A percentile compares a stretch with the other conserved stretches of the same genome.
These are phyloP conservation scores for Tolypocladium guangdongense DNA, from an alignment of 2,329 filamentous ascomycete species.

Conservation along the genomic window DNA sequence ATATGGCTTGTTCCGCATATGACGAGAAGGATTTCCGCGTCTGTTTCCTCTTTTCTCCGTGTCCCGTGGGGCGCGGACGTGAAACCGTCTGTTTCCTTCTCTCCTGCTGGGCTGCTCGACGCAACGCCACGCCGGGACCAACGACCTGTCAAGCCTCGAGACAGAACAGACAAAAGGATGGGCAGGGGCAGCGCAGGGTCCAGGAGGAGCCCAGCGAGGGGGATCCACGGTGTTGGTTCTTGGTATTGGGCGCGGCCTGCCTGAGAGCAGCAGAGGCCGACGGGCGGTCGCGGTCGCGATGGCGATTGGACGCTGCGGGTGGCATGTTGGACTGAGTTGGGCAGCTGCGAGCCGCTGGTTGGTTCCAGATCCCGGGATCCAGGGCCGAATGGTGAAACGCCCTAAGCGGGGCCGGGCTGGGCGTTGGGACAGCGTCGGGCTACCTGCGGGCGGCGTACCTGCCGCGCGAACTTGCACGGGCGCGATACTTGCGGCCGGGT, in stretches of 20 bases:
- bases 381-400: conserved; percentile 1
- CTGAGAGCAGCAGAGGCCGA: too few species aligned
- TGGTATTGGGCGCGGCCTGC: neutral
- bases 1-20: too few species aligned
- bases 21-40: neutral
- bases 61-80: neutral
- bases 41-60: neutral
- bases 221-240: neutral
- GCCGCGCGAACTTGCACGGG: too few species aligned
- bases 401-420: neutral
- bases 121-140: neutral
- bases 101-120: too few species aligned
- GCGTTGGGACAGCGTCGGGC: too few species aligned
- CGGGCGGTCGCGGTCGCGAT: too few species aligned
- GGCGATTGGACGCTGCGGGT: neutral
- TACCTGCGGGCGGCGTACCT: too few species aligned
- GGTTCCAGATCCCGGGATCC: neutral
- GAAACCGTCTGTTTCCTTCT: neutral
- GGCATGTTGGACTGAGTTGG: neutral
- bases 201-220: too few species aligned
- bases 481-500: too few species aligned
- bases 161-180: neutral
- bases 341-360: neutral
- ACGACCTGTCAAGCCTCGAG: neutral
- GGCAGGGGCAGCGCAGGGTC: neutral